Evolutionary conservation across 2,329 filamentous ascomycete species (phyloP), one percentile per base, ranked within the genome.

Genomic region (Fusarium equiseti): DNA sequence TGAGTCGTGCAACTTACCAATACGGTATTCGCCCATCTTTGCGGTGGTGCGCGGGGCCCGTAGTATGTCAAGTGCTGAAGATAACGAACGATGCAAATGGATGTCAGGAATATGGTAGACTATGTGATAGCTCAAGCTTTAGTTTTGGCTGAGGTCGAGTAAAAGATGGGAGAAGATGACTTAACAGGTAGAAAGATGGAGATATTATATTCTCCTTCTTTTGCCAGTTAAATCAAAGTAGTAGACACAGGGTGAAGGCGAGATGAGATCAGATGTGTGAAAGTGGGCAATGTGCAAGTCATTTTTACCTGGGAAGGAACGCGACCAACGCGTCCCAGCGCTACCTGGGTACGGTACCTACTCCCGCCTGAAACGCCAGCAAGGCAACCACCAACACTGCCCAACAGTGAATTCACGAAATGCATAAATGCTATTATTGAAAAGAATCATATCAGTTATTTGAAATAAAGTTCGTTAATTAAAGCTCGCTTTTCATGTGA

Each of bases 21-120:
- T 77, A 62, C 84, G 82, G 71, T 85, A 86, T 59, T 81, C 76
- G 67, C 81, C 79, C 84, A 86, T 86, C 15, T 74, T 78, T 70
- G 59, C 66, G 53, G 53, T 53, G 60, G 24, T 61, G 31, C 26
- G 22, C 59, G 31, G 42, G 27, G 29, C 49, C 40, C 32, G 44
- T 26, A 27, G 57, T 52, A 55, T 44, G 56, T 29, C 29, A 32
- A 63, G 63, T 38, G 59, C 48, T 22, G 20, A 55, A 63, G 54
- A 68, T 50, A 68, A 64, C 59, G 49, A 68, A 64, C 59, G 57
- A 65, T 58, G 44, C 51, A 69, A 6, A 38, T 38, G 35, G 35
- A 52, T 67, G 24, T 38, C 27, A 20, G 49, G 20, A 38, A 35
- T 42, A 40, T 45, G 35, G 18, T 38, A 11, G 10, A 38, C 29